Base-by-base conservation (phyloP, 495 filamentous ascomycete species). In the Parathielavia hyrcaniae region DNA sequence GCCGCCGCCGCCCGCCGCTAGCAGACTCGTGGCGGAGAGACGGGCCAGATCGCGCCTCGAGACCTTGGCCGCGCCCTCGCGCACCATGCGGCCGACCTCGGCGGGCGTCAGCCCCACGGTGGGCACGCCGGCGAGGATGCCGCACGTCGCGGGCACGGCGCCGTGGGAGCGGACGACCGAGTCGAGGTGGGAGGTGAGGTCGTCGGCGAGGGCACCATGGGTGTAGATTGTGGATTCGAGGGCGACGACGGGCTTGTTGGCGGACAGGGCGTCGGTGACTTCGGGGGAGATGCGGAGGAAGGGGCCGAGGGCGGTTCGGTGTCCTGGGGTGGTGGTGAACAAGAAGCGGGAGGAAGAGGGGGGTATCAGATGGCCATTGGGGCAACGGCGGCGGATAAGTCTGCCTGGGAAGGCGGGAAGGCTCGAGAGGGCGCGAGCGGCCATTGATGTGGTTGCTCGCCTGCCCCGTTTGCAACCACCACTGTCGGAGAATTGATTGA, bases 101-200 rank as follows among this genome's bases (percentile, higher is more conserved):
- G 83, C 82, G 1, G 79, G 68, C 43, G 67, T 74, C 44, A 97
- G 72, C 11, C 93, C 93, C 41, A 98, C 87, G 10, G 79, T 82
- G 14, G 91, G 90, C 44, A 91, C 74, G 34, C 93, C 93, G 61
- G 85, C 81, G 9, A 96, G 66, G 20, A 98, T 78, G 41, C 89
- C 93, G 67, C 95, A 87, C 1, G 92, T 95, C 17, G 93, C 93
- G n/a, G 93, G 93, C 20, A 97, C 81, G 16, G 83, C 93, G 36
- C 93, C 93, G 72, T 90, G 82, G 9, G 73, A 69, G 53, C 93
- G 85, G 40, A 97, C 84, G 9, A 90, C 73, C 9, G 79, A 80
- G 70, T 97, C 92, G 14, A 96, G 77, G 16, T 86, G 34, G 2
- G 3, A 1, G 34, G 47, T 84, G 7, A 98, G 80, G 38, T 91